Conservation (phyloP, 1,284 basidiomycete species). For the Moesziomyces sp. region DNA sequence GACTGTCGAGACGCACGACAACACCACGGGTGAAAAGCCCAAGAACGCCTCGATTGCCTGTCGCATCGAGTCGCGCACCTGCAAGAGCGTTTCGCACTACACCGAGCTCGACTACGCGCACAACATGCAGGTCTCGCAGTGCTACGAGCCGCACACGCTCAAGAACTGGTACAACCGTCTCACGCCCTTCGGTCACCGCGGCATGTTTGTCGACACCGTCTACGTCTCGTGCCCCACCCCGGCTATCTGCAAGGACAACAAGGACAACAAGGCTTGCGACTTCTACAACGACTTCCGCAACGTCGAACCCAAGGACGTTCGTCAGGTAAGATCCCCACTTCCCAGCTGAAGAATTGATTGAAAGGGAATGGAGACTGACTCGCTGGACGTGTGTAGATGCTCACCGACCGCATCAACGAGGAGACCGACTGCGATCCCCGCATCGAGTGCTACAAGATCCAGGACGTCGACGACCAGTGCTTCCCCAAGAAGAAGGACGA, state of each 20-base stretch:
- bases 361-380: not conserved
- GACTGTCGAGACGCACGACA: no score
- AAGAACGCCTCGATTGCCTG: not conserved
- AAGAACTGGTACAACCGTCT: constrained; percentile 1
- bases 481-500: constrained; percentile 6
- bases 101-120: not conserved
- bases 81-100: not conserved
- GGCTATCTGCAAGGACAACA: no score
- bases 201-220: constrained; percentile 10
- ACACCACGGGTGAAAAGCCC: no score
- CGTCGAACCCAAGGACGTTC: not conserved
- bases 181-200: not conserved
- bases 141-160: not conserved
- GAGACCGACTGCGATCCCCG: constrained; percentile 9
- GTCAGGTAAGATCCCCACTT: not conserved
- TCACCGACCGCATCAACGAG: constrained; percentile 6
- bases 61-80: constrained; percentile 4
- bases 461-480: constrained; percentile 18
- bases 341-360: not conserved
- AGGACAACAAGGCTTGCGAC: not conserved
- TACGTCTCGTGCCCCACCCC: constrained; percentile 2
- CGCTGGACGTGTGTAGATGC: not conserved
- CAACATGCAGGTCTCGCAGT: not conserved
- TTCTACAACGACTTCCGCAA: no score
- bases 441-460: constrained; percentile 4